phyloP scores from a whole-genome alignment of 768 basidiomycete genomes.

The Mycena alexandri region DNA sequence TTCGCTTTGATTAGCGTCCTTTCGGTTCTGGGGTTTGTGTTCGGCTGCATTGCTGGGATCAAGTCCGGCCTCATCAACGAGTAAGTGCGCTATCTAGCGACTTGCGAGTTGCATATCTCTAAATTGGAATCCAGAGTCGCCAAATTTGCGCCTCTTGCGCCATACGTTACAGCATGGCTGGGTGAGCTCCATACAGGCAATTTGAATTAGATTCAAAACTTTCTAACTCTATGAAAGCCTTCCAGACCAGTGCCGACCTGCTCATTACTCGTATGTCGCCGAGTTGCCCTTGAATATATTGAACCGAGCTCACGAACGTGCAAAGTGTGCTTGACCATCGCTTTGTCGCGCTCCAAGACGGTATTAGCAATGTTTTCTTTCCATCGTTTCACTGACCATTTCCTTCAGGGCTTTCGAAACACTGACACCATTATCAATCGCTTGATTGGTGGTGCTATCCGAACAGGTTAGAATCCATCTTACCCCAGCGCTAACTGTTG shows the following conservation, averaged over 20 bases:
- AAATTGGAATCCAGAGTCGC: conserved; percentile 34
- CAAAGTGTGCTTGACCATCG: conserved; percentile 29
- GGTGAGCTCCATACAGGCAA: conserved; percentile 20
- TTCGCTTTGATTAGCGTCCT: conserved; percentile 39
- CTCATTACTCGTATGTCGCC: conserved; percentile 28
- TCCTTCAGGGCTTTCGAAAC: conserved; percentile 14
- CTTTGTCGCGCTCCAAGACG: conserved; percentile 29
- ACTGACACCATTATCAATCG: conserved; percentile 38
- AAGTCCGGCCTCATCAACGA: conserved; percentile 44
- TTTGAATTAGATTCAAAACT: conserved; percentile 9
- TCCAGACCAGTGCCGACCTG: conserved; percentile 35
- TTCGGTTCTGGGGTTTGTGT: conserved; percentile 42
- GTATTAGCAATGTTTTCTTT: too few relatives aligned
- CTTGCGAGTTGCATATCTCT: too few relatives aligned
- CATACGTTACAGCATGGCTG: conserved; percentile 48
- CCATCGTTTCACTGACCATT: too few relatives aligned
- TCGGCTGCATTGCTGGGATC: conserved; percentile 45
- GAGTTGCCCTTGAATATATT: neutral
- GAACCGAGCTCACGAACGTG: neutral
- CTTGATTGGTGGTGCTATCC: conserved; percentile 30
- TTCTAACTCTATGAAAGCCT: conserved; percentile 5
- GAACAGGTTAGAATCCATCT: conserved; percentile 12
- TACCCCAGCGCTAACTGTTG: neutral
- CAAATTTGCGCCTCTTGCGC: conserved; percentile 40
- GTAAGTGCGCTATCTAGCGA: conserved; percentile 33